A percentile compares a stretch with the other conserved stretches of the same genome.
These are phyloP conservation scores for Lecanicillium sp. DNA, from an alignment of 2,329 filamentous ascomycete genomes.

Conservation along the genomic window DNA sequence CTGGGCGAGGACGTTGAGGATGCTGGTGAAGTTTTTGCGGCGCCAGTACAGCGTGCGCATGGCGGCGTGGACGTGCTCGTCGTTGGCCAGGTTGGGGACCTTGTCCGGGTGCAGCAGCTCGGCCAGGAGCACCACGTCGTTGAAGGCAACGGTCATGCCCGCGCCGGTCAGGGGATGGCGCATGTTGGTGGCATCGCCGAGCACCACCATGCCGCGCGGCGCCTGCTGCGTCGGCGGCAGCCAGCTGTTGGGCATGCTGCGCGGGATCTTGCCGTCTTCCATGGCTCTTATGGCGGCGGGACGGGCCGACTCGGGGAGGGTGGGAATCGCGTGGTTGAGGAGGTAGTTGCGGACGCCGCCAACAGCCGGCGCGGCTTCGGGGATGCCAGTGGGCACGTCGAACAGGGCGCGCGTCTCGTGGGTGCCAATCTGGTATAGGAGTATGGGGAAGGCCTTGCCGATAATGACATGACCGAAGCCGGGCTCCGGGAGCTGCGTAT, in stretches of 20 bases:
- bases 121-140: slow-evolving; percentile 75
- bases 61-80: slow-evolving; percentile 55
- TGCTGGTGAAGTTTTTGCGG: slow-evolving; percentile 72
- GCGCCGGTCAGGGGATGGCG: slow-evolving; percentile 95
- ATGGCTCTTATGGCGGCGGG: slow-evolving; percentile 71
- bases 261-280: slow-evolving; percentile 66
- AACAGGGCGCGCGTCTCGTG: slow-evolving; percentile 88
- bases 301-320: slow-evolving; percentile 63
- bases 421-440: slow-evolving; percentile 94
- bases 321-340: slow-evolving; percentile 68
- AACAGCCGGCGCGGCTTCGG: slow-evolving; percentile 61
- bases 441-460: slow-evolving; percentile 64
- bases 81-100: slow-evolving; percentile 64
- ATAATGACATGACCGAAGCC: slow-evolving; percentile 85
- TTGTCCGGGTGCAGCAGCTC: slow-evolving; percentile 62
- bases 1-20: slow-evolving; percentile 97
- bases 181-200: slow-evolving; percentile 98
- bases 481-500: slow-evolving; percentile 68
- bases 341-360: slow-evolving; percentile 86
- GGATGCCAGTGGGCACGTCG: slow-evolving; percentile 73
- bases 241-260: slow-evolving; percentile 92
- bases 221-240: slow-evolving; percentile 64
- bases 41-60: slow-evolving; percentile 78
- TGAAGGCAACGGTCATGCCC: slow-evolving; percentile 96
- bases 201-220: slow-evolving; percentile 60